Evolutionary conservation across 192 early-diverging fungal species (phyloP), one percentile per base, ranked within the genome.

Genomic region (Coemansia sp.): DNA sequence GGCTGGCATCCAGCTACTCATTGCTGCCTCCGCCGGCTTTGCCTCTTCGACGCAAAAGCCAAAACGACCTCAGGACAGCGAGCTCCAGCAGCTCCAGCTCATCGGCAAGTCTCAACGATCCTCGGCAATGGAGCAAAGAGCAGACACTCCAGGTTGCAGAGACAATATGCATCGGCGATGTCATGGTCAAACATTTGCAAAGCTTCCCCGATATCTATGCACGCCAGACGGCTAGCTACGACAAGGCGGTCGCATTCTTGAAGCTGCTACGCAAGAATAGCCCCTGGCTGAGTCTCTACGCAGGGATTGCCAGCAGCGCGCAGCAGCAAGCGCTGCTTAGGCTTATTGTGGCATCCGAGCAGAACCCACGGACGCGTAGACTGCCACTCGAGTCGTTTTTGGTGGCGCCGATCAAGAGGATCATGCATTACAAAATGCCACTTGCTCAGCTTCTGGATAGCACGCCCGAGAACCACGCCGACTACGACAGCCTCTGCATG

Each of bases 201-300:
- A 61, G 67, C 51, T 75, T 75, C 60, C 67, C 64, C 17, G 72
- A 75, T 43, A 59, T 55, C 37, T 75, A 75, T 53, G 72, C 72
- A 29, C 60, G 48, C 46, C 67, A 75, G 44, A 63, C 72, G 28
- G 72, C 72, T 48, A 75, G 67, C 60, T 65, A 75, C 41, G 65
- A 67, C 55, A 67, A 68, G 57, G 64, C 72, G 1, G 53, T 75
- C 37, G 64, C 67, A 53, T 75, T 64, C 22, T 40, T 75, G 43
- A 75, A 67, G 56, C 64, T 68, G 30, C 60, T 75, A 46, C 72
- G 72, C 35, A 61, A 75, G 39, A 75, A 60, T 53, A 64, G 56
- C 60, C 60, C 64, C n/a, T 57, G 64, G n/a, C 53, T 68, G 41
- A 75, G 60, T 27, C 40, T 75, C 36, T 55, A 56, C 38, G 60